These are phyloP conservation scores for Puccinellia tenuiflora DNA, from an alignment of 176 grass and related monocot genomes.

Conservation along the genomic window DNA sequence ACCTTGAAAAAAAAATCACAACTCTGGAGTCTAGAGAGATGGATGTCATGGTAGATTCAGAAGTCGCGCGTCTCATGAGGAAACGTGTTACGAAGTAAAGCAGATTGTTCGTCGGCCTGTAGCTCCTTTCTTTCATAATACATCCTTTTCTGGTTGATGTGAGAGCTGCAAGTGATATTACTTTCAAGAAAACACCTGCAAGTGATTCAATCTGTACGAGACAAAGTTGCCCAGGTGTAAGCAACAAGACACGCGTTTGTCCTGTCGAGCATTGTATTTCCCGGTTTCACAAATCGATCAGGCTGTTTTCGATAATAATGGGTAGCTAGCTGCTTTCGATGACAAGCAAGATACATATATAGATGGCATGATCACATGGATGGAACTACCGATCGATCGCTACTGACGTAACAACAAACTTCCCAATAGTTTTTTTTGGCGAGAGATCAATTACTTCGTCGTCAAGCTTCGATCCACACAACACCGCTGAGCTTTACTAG, in stretches of 20 bases:
- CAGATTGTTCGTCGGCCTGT: not conserved
- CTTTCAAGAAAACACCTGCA: not conserved
- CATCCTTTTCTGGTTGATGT: not conserved
- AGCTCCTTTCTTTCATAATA: not conserved
- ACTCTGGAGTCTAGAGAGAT: not conserved
- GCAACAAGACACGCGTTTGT: not conserved
- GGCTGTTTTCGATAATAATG: not conserved
- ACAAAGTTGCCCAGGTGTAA: not conserved
- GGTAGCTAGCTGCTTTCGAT: slow-evolving; percentile 12
- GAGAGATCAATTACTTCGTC: slow-evolving; percentile 29
- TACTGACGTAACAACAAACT: slow-evolving; percentile 35
- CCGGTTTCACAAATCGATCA: not conserved
- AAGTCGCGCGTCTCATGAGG: not conserved
- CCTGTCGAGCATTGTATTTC: not conserved
- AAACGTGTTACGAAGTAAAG: not conserved
- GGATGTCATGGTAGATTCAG: slow-evolving; percentile 3
- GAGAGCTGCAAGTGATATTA: not conserved
- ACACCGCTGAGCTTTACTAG: not conserved
- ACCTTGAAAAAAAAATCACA: too few species aligned
- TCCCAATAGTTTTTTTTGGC: not conserved
- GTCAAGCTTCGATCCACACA: slow-evolving; percentile 10
- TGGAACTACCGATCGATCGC: slow-evolving; percentile 14
- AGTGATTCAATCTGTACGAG: not conserved
- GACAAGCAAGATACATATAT: slow-evolving; percentile 18
- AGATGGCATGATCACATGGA: slow-evolving; percentile 13